Base-by-base conservation (phyloP, 345 rosid species). In the Citrus hindsii region DNA sequence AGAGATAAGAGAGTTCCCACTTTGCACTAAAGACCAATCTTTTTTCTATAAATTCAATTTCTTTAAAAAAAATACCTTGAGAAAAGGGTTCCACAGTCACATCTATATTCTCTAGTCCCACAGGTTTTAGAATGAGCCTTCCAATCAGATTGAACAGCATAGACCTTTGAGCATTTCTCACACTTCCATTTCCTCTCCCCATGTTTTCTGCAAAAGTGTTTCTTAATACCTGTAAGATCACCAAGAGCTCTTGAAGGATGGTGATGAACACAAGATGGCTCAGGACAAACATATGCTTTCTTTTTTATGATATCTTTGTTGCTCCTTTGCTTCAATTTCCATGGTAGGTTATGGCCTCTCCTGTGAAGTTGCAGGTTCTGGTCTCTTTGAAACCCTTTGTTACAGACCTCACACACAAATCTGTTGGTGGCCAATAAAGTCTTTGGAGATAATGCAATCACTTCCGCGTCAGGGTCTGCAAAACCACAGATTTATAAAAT, bases 171-270 rank as follows among this genome's bases (percentile, higher is more conserved):
- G 81, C 98, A 95, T 75, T 92, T 95, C 58, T 91, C 97, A 69
- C 98, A 95, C 88, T 95, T 93, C 98, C 98, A 95, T 80, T 95
- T 95, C 85, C 89, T 95, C 83, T 93, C 98, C 3, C 98, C 97
- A 76, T 95, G 98, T 84, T 95, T 95, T 82, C 98, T 86, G 79
- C 94, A 89, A 75, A 73, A 95, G 85, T 95, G 98, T 80, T 95
- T 95, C 89, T 95, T 95, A 86, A 95, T 92, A 14, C 98, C 98
- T 27, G 98, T 95, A 73, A 95, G 95, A 82, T 95, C 98, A 48
- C 98, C 98, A 5, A 95, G 84, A 58, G 98, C 98, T 81, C 98
- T 87, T 38, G 97, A 89, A 33, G 98, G 97, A 75, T 95, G 94
- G 75, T 95, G 97, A 80, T 95, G 98, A 77, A 95, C 95, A 74